Evolutionary conservation across 371 early-diverging fungal genomes (phyloP), one percentile per base, ranked within the genome.

Genomic region (Mortierella sp.): DNA sequence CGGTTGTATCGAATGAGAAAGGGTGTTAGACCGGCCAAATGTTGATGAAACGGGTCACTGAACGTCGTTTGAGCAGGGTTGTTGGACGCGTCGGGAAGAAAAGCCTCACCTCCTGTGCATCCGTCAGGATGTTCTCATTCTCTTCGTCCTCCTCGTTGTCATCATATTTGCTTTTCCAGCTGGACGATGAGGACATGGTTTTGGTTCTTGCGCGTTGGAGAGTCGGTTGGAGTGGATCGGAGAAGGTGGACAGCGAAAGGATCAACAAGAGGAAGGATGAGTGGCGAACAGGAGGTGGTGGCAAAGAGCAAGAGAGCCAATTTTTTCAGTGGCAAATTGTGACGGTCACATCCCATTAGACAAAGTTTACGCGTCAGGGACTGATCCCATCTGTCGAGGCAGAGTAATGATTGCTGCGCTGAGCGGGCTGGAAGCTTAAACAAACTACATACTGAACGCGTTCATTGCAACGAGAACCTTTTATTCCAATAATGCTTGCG

Each of bases 71-170:
- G 28, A 42, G 45, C n/a, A n/a, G n/a, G n/a, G n/a, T n/a, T 10
- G 34, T 34, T 34, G 4, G 21, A 38, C 14, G 26, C 9, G 42
- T 9, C 13, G 3, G n/a, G 41, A 28, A 48, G 18, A 12, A 30
- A 4, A 10, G 24, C 24, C 19, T 52, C 53, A 79, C 79, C 67
- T 79, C 73, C 31, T 67, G 62, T 21, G 58, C 72, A 57, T 78
- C 79, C 3, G 73, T 72, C 45, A 79, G 24, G 38, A 79, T 53
- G 53, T 56, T 61, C 43, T 79, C 79, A 24, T 72, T 71, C 2
- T 47, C 69, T 18, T 79, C 79, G 10, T 79, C 79, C 30, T 72
- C 79, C 14, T 55, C 54, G 16, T 38, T 19, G 38, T 76, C 68
- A 12, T 73, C 70, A 27, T 69, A 58, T 26, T 47, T 53, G 63